Evolutionary conservation across 352 stramenopile species (phyloP).

Genomic region (Aphanomyces euteiches): DNA sequence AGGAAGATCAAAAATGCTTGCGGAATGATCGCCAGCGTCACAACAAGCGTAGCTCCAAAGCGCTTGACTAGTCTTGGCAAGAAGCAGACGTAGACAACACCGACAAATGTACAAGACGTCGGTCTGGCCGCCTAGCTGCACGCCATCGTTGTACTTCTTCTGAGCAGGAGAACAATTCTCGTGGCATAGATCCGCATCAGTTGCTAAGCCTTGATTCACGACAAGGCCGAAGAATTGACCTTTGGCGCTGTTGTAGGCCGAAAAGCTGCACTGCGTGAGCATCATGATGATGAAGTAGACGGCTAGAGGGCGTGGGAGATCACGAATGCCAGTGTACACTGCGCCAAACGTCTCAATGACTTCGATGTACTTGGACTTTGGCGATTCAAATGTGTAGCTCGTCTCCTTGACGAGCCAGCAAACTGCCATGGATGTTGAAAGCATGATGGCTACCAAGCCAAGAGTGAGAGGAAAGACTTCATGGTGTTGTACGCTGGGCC

Average conservation of each 20-base stretch:
- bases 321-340: constrained; percentile 40
- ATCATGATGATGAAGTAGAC: constrained; percentile 62
- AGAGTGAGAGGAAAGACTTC: constrained; percentile 50
- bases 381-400: constrained; percentile 29
- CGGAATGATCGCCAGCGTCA: constrained; percentile 48
- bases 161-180: constrained; percentile 40
- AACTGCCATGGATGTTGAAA: constrained; percentile 35
- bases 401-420: constrained; percentile 40
- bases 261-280: constrained; percentile 55
- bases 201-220: constrained; percentile 48
- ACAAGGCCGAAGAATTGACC: constrained; percentile 64
- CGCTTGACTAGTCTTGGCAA: constrained; percentile 48
- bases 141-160: constrained; percentile 49
- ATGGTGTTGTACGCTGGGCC: constrained; percentile 48
- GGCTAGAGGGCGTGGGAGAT: constrained; percentile 39
- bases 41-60: constrained; percentile 45
- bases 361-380: not conserved
- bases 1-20: constrained; percentile 54
- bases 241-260: constrained; percentile 63
- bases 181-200: constrained; percentile 45
- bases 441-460: constrained; percentile 49
- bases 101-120: constrained; percentile 53
- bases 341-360: constrained; percentile 44
- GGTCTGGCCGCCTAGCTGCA: constrained; percentile 46
- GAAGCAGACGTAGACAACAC: constrained; percentile 48